Evolutionary conservation across 371 early-diverging fungal species (phyloP).

Genomic region (Mortierella sp.): DNA sequence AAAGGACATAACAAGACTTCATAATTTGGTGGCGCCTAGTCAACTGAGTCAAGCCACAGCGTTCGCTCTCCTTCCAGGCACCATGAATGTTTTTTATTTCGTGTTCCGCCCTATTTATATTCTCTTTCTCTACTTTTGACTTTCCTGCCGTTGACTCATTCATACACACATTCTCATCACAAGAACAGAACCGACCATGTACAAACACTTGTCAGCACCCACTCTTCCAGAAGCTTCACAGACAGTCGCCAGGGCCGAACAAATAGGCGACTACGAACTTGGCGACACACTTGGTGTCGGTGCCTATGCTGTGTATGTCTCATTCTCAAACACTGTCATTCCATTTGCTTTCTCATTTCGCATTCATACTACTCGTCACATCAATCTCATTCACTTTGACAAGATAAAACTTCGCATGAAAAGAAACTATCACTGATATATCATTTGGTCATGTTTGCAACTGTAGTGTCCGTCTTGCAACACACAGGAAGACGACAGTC

Average conservation of each 20-base stretch:
- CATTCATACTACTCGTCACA: neutral
- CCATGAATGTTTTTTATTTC: neutral
- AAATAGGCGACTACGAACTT: slow-evolving; percentile 53
- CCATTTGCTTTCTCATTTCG: neutral
- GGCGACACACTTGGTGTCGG: slow-evolving; percentile 70
- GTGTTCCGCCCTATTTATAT: neutral
- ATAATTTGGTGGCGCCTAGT: neutral
- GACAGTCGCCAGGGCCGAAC: slow-evolving; percentile 42
- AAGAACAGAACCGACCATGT: slow-evolving; percentile 18
- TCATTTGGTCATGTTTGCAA: neutral
- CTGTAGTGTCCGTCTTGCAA: slow-evolving; percentile 64
- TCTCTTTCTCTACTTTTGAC: too few species aligned
- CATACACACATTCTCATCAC: neutral
- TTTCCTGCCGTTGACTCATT: neutral
- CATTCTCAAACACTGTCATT: neutral
- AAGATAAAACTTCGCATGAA: neutral
- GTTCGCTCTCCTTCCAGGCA: neutral
- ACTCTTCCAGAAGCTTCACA: slow-evolving; percentile 54
- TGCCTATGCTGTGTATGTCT: slow-evolving; percentile 65
- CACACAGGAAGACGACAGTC: slow-evolving; percentile 53
- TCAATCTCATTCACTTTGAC: neutral
- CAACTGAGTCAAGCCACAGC: neutral
- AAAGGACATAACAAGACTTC: neutral
- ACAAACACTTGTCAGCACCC: slow-evolving; percentile 53
- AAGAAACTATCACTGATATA: neutral